A percentile compares a stretch with the other conserved stretches of the same genome.
Conservation (phyloP, 768 basidiomycete genomes). For the Boletus huronensis region DNA sequence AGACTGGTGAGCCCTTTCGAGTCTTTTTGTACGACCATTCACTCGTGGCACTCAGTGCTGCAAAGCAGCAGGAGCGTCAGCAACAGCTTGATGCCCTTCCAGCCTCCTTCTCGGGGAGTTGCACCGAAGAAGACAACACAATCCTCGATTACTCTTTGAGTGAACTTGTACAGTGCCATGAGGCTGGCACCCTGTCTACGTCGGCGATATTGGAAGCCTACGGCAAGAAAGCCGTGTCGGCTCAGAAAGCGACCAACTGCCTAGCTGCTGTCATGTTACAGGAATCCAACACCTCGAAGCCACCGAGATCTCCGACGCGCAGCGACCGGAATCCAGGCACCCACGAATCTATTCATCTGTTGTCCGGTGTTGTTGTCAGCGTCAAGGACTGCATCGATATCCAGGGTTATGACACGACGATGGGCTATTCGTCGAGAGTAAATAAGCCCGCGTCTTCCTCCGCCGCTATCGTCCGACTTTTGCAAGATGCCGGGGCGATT, state of each 20-base stretch:
- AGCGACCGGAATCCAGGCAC: background rate
- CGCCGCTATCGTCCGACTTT: constrained; percentile 39
- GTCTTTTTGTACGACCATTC: background rate
- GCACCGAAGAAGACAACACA: constrained; percentile 34
- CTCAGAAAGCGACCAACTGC: constrained; percentile 47
- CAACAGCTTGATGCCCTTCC: constrained; percentile 30
- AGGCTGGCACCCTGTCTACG: constrained; percentile 25
- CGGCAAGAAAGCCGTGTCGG: constrained; percentile 38
- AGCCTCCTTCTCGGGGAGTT: constrained; percentile 24
- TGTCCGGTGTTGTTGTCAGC: constrained; percentile 48
- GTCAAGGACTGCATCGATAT: constrained; percentile 48
- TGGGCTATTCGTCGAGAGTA: constrained; percentile 40
- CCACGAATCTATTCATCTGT: constrained; percentile 14
- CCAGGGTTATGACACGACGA: constrained; percentile 44
- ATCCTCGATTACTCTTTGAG: constrained; percentile 37
- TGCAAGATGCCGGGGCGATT: constrained; percentile 41
- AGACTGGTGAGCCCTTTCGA: constrained; percentile 26
- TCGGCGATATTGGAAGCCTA: constrained; percentile 37
- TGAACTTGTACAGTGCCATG: constrained; percentile 35
- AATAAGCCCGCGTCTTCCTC: constrained; percentile 34
- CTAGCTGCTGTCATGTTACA: constrained; percentile 44
- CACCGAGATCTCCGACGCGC: constrained; percentile 6
- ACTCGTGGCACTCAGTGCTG: constrained; percentile 20
- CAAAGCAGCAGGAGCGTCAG: constrained; percentile 34
- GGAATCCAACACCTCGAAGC: constrained; percentile 18